Evolutionary conservation across 1,284 basidiomycete species (phyloP), one percentile per base, ranked within the genome.

Genomic region (Cryptococcus sp.): DNA sequence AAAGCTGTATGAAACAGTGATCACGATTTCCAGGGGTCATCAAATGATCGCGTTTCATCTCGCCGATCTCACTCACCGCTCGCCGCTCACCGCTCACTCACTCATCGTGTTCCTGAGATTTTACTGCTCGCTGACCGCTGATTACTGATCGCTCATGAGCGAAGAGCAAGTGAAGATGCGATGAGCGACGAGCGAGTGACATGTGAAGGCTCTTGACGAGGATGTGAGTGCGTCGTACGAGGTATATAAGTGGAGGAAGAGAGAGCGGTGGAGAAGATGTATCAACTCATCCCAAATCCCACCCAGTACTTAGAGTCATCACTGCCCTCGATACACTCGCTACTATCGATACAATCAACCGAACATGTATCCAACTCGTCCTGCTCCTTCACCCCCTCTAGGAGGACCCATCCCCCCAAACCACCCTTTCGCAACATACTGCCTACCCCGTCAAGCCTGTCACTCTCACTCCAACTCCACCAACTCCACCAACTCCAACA

Each of bases 391-490:
- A 13, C 61, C 61, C 8, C 57, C 63, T 40, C 50, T 40, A 2
- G 41, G 45, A 22, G 22, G 39, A 19, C 23, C 56, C 3, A 46
- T 65, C 17, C 63, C 65, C 0, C 54, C 56, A 15, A 53, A 60
- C 43, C 65, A 69, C 45, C 63, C 67, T 35, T 67, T 66, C 46
- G 60, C 64, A 25, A 64, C 61, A 6, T 54, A 55, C 23, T 59
- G 53, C 39, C 20, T 48, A 3, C 61, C 57, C 15, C 30, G 30
- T 35, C 11, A 23, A 43, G 19, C 4, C 27, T 22, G 35, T 39
- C 38, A 40, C 45, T 20, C 54, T 7, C 22, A 23, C 40, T 23
- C 40, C 50, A 50, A 39, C 49, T 53, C 39, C 19, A 17, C 39
- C 49, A 39, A 25, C 16, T 47, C 35, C 16, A 38, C 35, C 45